phyloP scores from a whole-genome alignment of 192 early-diverging fungal genomes.

The Backusella circina region DNA sequence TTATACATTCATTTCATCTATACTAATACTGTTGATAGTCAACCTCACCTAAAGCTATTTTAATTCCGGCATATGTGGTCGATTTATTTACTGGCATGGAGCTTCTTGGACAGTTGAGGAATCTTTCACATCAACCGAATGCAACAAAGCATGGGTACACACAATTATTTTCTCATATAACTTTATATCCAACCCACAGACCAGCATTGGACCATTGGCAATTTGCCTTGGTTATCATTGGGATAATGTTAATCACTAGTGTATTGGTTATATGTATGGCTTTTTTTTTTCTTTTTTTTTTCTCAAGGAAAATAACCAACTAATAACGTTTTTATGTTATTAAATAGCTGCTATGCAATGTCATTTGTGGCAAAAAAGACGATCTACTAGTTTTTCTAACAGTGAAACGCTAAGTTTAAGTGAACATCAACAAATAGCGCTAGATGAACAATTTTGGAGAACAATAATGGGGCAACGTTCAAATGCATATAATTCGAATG shows the following conservation, averaged over 20 bases:
- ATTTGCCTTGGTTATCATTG: slow-evolving; percentile 18
- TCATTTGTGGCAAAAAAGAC: not conserved
- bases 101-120: not conserved
- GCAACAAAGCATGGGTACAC: not conserved
- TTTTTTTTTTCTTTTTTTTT: not conserved
- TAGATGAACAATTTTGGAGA: slow-evolving; percentile 1
- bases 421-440: not conserved
- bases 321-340: not conserved
- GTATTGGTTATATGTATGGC: not conserved
- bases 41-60: not conserved
- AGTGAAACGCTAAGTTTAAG: not conserved
- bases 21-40: not conserved
- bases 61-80: slow-evolving; percentile 2
- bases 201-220: slow-evolving; percentile 12
- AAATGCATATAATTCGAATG: not conserved
- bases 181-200: not conserved
- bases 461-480: not conserved
- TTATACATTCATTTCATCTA: not conserved
- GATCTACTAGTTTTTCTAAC: not conserved
- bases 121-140: not conserved
- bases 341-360: not conserved
- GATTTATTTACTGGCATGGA: not conserved
- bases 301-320: not conserved
- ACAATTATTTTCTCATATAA: not conserved
- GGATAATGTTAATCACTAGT: not conserved